Conservation (phyloP, 495 filamentous ascomycete genomes). For the Podospora comata region DNA sequence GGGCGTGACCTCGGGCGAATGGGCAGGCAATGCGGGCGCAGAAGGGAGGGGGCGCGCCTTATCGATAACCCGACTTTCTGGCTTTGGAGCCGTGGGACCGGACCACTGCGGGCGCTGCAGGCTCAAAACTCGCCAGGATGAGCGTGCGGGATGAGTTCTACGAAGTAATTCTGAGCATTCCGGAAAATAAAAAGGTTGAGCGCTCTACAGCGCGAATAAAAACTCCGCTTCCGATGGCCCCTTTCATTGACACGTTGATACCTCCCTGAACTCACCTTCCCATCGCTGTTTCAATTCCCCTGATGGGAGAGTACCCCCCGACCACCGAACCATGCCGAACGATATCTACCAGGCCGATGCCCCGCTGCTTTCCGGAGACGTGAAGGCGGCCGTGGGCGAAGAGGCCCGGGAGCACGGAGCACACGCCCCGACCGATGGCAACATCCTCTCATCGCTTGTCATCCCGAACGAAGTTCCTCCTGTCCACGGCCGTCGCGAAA, state of each 20-base stretch:
- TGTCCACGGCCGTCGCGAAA: constrained; percentile 1
- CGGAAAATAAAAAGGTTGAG: constrained; percentile 27
- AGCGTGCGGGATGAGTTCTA: constrained; percentile 36
- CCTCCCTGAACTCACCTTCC: constrained; percentile 23
- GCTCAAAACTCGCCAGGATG: constrained; percentile 17
- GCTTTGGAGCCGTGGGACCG: constrained; percentile 13
- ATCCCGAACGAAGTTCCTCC: background rate
- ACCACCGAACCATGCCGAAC: constrained; percentile 26
- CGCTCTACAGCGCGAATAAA: constrained; percentile 12
- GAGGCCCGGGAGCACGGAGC: constrained; percentile 9
- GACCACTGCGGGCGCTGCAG: constrained; percentile 11
- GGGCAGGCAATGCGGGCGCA: constrained; percentile 8
- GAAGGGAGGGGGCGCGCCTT: constrained; percentile 14
- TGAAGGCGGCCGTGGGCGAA: constrained; percentile 2
- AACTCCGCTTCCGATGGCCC: constrained; percentile 21
- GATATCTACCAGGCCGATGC: constrained; percentile 33
- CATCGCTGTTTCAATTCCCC: constrained; percentile 5
- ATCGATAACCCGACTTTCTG: constrained; percentile 23
- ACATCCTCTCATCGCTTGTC: background rate
- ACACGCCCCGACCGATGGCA: background rate
- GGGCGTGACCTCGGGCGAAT: constrained; percentile 22
- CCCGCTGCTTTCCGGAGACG: constrained; percentile 13
- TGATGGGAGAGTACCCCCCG: background rate
- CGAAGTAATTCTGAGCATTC: constrained; percentile 42
- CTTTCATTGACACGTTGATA: constrained; percentile 21